Percentiles rank a stretch among this genome's conserved stretches.
Conservation (phyloP, 2,329 filamentous ascomycete genomes). For the Penicillium vulpinum region DNA sequence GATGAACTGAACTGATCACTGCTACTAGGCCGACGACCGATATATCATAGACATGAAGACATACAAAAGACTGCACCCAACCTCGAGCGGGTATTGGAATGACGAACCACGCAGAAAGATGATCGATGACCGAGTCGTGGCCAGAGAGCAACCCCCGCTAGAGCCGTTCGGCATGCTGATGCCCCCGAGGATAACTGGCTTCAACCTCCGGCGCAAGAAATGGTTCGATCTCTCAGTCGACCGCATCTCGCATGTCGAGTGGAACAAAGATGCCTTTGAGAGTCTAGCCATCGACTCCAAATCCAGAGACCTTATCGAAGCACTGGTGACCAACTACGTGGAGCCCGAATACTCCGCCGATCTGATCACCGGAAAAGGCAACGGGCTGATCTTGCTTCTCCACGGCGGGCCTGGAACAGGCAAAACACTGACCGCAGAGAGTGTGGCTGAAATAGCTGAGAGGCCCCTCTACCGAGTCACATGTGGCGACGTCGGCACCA, state of each 20-base stretch:
- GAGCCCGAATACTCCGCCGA: conserved; percentile 6
- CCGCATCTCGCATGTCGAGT: conserved; percentile 15
- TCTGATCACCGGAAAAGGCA: conserved; percentile 20
- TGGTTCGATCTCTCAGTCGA: conserved; percentile 14
- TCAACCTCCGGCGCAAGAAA: conserved; percentile 18
- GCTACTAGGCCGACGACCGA: conserved; percentile 6
- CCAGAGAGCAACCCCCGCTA: not conserved
- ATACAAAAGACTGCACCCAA: conserved; percentile 8
- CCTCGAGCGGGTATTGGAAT: not conserved
- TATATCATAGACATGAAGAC: conserved; percentile 16
- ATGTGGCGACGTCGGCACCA: conserved; percentile 5
- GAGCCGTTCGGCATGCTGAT: not conserved
- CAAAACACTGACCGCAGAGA: conserved; percentile 69
- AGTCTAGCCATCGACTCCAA: conserved; percentile 16
- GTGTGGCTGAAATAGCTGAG: conserved; percentile 57
- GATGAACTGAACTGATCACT: not conserved
- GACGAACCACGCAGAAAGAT: not conserved
- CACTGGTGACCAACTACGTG: conserved; percentile 11
- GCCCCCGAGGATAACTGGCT: conserved; percentile 8
- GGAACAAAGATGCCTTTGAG: conserved; percentile 22
- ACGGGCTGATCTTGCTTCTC: conserved; percentile 21
- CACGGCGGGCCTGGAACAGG: conserved; percentile 52
- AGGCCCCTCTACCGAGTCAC: conserved; percentile 18
- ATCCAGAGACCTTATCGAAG: conserved; percentile 11
- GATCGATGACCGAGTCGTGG: not conserved